Evolutionary conservation across 768 basidiomycete genomes (phyloP), one percentile per base, ranked within the genome.

Genomic region (Krasilnikovozyma curviuscula): DNA sequence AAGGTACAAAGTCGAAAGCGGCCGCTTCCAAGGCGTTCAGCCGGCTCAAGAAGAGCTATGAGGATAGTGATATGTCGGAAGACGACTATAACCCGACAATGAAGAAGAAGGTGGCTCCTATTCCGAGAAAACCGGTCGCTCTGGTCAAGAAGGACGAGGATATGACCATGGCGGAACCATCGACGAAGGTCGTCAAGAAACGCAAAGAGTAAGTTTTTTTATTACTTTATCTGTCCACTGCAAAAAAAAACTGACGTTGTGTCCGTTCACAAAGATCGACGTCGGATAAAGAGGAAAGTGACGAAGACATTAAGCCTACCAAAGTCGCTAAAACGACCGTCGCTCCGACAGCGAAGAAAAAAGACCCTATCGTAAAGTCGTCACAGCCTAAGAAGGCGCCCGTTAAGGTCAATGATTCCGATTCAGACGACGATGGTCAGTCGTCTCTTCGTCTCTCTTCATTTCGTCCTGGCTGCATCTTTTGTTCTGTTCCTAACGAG

Each of bases 31-130:
- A 49, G 54, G 64, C 71, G 18, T 69, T 70, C 18, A 57, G 56
- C 24, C 65, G 65, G 49, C 60, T 63, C 32, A 68, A 66, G 58
- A 70, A 66, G 56, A 51, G 62, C 34, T 54, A 61, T 24, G 62
- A 55, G 4, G 67, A 66, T 2, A 67, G 49, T 19, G 57, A 58
- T 25, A 61, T 67, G 48, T 69, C 65, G 4, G 74, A 74, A 21
- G 74, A 75, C 47, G 74, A 76, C 49, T 76, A 73, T 61, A 71
- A 69, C 53, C 74, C 74, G 2, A 63, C 60, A 44, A 73, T 33
- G 7, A 24, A 25, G 3, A 50, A 50, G 41, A 39, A 35, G 19
- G 48, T n/a, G n/a, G n/a, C 48, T 23, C 30, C 44, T 16, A 33
- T 32, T 16, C 32, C 32, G 31, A 14, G 44, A 24, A 45, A 45